These are phyloP conservation scores for Huiozyma sinensis DNA, from an alignment of 805 yeast species.

Conservation along the genomic window DNA sequence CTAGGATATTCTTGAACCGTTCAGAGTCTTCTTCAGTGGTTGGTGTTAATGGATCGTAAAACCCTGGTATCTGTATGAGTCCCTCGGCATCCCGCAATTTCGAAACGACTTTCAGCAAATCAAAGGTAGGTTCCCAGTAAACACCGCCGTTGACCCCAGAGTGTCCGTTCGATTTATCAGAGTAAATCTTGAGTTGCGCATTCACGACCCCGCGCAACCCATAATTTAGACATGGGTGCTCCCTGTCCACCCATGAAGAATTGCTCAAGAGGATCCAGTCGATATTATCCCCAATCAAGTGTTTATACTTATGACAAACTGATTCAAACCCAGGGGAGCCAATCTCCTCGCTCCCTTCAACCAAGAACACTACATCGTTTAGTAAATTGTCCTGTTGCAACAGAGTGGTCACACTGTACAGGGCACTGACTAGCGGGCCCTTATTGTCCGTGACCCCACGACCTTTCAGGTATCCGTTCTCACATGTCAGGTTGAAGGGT, in stretches of 20 bases:
- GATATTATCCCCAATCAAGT: constrained; percentile 45
- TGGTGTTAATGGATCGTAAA: constrained; percentile 56
- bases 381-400: constrained; percentile 39
- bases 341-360: constrained; percentile 94
- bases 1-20: constrained; percentile 51
- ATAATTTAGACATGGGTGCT: constrained; percentile 83
- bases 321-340: constrained; percentile 81
- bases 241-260: constrained; percentile 88
- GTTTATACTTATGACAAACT: constrained; percentile 42
- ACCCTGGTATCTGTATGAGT: constrained; percentile 51
- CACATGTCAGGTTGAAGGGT: constrained; percentile 67
- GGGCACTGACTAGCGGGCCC: constrained; percentile 83
- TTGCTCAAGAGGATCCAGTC: constrained; percentile 89
- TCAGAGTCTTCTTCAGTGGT: constrained; percentile 46
- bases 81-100: constrained; percentile 50
- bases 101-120: constrained; percentile 61
- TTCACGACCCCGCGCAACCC: constrained; percentile 89
- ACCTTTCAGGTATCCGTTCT: constrained; percentile 78
- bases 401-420: constrained; percentile 76
- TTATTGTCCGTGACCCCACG: constrained; percentile 93
- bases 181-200: constrained; percentile 56
- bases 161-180: constrained; percentile 80
- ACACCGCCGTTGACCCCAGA: constrained; percentile 97
- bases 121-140: constrained; percentile 79
- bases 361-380: constrained; percentile 67